These are phyloP conservation scores for Aspergillus campestris DNA, from an alignment of 495 filamentous ascomycete species.

Conservation along the genomic window DNA sequence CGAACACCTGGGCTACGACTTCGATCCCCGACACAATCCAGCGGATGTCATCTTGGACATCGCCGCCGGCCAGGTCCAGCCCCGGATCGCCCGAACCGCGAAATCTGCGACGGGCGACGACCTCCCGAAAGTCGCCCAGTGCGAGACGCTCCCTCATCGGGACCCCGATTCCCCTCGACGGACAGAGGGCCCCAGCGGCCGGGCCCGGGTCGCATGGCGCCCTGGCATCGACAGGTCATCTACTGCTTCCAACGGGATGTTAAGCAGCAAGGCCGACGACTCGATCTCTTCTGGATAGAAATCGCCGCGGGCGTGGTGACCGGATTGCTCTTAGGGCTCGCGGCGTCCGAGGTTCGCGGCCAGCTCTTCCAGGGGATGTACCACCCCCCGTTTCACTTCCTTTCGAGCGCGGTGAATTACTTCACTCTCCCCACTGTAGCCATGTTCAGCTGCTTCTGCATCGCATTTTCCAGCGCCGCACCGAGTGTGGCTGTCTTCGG, in stretches of 20 bases:
- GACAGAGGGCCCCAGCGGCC: constrained; percentile 30
- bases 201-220: constrained; percentile 45
- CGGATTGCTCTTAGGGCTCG: constrained; percentile 47
- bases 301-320: constrained; percentile 41
- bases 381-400: constrained; percentile 36
- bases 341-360: constrained; percentile 37
- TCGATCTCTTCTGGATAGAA: constrained; percentile 41
- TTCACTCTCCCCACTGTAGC: constrained; percentile 29
- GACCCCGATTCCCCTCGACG: not conserved
- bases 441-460: constrained; percentile 38
- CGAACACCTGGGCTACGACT: constrained; percentile 59
- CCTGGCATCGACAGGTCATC: constrained; percentile 32
- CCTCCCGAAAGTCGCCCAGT: constrained; percentile 19
- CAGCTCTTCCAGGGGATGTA: constrained; percentile 45
- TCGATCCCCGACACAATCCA: constrained; percentile 6
- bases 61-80: too few species aligned
- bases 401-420: constrained; percentile 45
- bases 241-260: constrained; percentile 40
- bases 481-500: not conserved
- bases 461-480: constrained; percentile 39
- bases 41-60: constrained; percentile 15
- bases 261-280: constrained; percentile 46
- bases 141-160: not conserved
- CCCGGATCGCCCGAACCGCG: too few species aligned
- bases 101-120: too few species aligned